These are phyloP conservation scores for Penicillium angulare DNA, from an alignment of 495 filamentous ascomycete genomes.

Conservation along the genomic window DNA sequence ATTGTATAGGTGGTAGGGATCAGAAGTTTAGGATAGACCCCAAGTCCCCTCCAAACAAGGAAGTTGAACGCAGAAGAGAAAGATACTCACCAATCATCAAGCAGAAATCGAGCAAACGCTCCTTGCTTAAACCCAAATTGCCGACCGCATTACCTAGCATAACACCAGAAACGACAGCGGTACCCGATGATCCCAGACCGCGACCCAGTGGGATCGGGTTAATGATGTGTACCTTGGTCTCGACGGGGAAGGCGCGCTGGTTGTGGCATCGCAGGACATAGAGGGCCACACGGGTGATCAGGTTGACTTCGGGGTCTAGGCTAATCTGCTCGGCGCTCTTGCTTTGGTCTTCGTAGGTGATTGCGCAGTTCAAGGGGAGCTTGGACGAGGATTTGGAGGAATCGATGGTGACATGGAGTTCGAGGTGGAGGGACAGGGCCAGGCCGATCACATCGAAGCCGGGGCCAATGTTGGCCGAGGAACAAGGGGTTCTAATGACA, in stretches of 20 bases:
- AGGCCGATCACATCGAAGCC: slow-evolving; percentile 98
- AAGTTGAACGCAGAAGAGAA: not conserved
- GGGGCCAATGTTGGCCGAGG: slow-evolving; percentile 92
- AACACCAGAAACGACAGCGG: slow-evolving; percentile 92
- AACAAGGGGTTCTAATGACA: slow-evolving; percentile 72
- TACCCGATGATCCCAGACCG: slow-evolving; percentile 87
- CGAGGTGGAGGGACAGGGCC: slow-evolving; percentile 85
- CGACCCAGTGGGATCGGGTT: slow-evolving; percentile 91
- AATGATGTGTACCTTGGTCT: slow-evolving; percentile 87
- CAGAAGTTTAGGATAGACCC: not conserved
- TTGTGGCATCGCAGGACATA: slow-evolving; percentile 92
- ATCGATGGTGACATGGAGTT: slow-evolving; percentile 73
- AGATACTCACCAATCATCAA: slow-evolving; percentile 75
- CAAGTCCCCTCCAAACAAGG: not conserved
- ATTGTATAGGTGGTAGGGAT: not conserved
- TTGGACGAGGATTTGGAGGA: slow-evolving; percentile 47
- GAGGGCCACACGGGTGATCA: slow-evolving; percentile 86
- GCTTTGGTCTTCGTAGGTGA: slow-evolving; percentile 85
- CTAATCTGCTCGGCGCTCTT: slow-evolving; percentile 71
- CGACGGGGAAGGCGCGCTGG: slow-evolving; percentile 72
- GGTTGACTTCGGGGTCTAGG: slow-evolving; percentile 74
- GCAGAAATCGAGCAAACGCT: slow-evolving; percentile 88
- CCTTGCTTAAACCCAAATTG: slow-evolving; percentile 71
- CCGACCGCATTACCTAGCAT: slow-evolving; percentile 88
- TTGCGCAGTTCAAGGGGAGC: slow-evolving; percentile 74